Conservation (phyloP, 352 stramenopile genomes). For the Hyaloperonospora arabidopsidis region DNA sequence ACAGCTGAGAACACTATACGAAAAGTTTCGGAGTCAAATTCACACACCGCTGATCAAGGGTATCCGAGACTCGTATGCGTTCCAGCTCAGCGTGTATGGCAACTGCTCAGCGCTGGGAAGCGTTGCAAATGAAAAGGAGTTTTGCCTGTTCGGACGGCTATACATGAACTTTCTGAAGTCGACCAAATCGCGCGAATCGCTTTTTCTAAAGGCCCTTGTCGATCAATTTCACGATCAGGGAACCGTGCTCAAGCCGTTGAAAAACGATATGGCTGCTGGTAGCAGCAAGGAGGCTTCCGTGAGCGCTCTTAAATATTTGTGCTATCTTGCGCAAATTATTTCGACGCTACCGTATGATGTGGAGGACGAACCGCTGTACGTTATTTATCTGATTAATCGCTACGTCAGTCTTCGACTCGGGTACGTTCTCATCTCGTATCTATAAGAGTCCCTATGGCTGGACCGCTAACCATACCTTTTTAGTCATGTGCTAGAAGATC, state of each 20-base stretch:
- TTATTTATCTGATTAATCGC: conserved; percentile 86
- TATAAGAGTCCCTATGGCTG: not conserved
- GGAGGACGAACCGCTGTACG: conserved; percentile 75
- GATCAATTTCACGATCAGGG: conserved; percentile 64
- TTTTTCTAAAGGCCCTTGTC: conserved; percentile 62
- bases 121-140: conserved; percentile 65
- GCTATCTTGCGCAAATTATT: conserved; percentile 64
- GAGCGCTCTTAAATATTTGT: conserved; percentile 57
- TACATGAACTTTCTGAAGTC: conserved; percentile 58
- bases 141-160: conserved; percentile 62
- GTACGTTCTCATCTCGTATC: conserved; percentile 30
- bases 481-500: conserved; percentile 47
- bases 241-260: conserved; percentile 29
- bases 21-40: conserved; percentile 50
- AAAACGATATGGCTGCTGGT: conserved; percentile 7
- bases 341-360: conserved; percentile 67
- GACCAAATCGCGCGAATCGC: conserved; percentile 32
- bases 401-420: conserved; percentile 70
- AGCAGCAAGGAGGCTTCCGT: conserved; percentile 14
- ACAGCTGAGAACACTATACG: conserved; percentile 52
- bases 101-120: conserved; percentile 38
- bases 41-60: conserved; percentile 50
- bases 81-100: conserved; percentile 56
- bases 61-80: conserved; percentile 53
- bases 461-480: conserved; percentile 6